These are phyloP conservation scores for Alternaria incomplexa DNA, from an alignment of 2,329 filamentous ascomycete genomes.

Conservation along the genomic window DNA sequence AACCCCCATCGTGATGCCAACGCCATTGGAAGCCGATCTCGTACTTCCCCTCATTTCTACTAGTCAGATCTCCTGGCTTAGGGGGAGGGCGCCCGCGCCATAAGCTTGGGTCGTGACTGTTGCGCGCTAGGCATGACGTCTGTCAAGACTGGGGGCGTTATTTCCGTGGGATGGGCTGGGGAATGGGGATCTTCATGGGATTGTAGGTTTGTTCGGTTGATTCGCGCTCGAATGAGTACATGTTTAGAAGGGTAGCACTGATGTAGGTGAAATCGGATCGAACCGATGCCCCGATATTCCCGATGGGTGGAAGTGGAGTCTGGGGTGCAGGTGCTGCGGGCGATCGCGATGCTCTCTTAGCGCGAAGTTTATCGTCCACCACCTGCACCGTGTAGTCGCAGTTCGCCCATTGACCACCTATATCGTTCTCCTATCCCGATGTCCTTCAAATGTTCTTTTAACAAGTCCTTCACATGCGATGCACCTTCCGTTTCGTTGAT, in stretches of 20 bases:
- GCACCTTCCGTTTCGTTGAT: not conserved
- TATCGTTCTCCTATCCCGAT: not conserved
- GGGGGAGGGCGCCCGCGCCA: constrained; percentile 9
- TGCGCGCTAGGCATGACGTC: constrained; percentile 20
- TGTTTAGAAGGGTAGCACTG: not conserved
- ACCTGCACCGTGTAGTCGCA: not conserved
- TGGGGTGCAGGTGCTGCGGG: constrained; percentile 24
- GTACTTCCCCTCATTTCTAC: constrained; percentile 12
- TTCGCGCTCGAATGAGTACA: rapidly evolving
- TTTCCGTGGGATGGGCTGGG: not conserved
- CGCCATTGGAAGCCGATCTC: constrained; percentile 11
- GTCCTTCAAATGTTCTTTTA: rapidly evolving
- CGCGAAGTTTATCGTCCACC: not conserved
- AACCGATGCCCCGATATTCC: not conserved
- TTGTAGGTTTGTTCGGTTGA: rapidly evolving
- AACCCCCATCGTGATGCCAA: not conserved
- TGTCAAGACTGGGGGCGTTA: constrained; percentile 5
- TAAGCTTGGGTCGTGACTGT: constrained; percentile 12
- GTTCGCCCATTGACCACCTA: not conserved
- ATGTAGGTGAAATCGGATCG: not conserved
- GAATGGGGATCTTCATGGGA: not conserved
- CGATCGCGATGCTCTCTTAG: constrained; percentile 2
- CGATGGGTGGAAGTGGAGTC: too few relatives aligned
- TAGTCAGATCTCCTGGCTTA: constrained; percentile 2
- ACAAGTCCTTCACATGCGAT: not conserved